Evolutionary conservation across 805 yeast species (phyloP).

Genomic region (Metschnikowia peoriensis): DNA sequence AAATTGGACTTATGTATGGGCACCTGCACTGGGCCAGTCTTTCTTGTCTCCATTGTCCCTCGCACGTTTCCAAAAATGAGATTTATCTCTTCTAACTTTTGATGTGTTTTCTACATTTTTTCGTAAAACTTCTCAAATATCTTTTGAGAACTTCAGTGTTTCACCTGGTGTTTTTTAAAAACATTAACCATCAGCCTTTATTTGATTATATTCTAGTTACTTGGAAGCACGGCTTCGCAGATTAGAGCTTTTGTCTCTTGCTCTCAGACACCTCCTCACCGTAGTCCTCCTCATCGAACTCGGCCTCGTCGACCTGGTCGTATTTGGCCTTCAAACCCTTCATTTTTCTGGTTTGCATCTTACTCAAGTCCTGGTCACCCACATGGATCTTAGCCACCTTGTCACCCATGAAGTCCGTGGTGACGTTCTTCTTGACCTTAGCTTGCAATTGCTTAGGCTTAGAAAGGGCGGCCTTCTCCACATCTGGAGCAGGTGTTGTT

Average conservation of each 20-base stretch:
- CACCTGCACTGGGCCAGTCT: too few relatives aligned
- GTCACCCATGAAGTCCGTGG: conserved; percentile 88
- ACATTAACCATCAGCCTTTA: not conserved
- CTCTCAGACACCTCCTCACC: conserved; percentile 38
- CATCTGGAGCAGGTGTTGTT: conserved; percentile 76
- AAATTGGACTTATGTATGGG: too few relatives aligned
- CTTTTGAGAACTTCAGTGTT: not conserved
- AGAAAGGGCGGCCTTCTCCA: conserved; percentile 84
- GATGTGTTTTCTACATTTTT: not conserved
- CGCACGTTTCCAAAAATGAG: too few relatives aligned
- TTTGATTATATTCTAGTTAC: not conserved
- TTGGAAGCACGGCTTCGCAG: conserved; percentile 2
- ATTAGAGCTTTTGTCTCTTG: conserved; percentile 33
- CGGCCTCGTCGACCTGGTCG: conserved; percentile 61
- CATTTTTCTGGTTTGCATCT: conserved; percentile 96
- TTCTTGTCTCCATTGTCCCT: too few relatives aligned
- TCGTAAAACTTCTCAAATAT: not conserved
- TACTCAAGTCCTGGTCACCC: conserved; percentile 89
- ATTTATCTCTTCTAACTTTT: not conserved
- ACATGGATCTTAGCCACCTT: conserved; percentile 95
- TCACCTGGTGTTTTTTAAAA: not conserved
- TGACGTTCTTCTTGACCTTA: conserved; percentile 84
- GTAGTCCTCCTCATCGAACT: conserved; percentile 53
- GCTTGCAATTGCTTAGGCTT: conserved; percentile 79
- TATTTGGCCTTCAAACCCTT: conserved; percentile 89